These are phyloP conservation scores for Chalciporus pseudorubinellus DNA, from an alignment of 768 basidiomycete genomes.

Conservation along the genomic window DNA sequence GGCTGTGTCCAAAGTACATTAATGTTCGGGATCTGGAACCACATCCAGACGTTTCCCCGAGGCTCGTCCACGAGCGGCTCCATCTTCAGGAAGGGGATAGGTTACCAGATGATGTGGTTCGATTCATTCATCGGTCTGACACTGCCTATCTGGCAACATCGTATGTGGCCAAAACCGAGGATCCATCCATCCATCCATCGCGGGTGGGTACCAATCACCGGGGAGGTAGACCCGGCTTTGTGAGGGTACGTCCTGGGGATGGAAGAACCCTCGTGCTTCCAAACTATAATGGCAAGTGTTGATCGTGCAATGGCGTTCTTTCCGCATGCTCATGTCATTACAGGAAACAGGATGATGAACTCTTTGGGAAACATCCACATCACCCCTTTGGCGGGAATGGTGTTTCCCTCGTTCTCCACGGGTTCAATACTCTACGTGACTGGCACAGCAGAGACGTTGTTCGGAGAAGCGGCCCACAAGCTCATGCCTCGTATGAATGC, in stretches of 20 bases:
- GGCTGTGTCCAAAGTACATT: slow-evolving; percentile 69
- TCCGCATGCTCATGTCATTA: not conserved
- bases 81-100: slow-evolving; percentile 36
- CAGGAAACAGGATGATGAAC: slow-evolving; percentile 63
- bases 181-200: slow-evolving; percentile 46
- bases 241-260: slow-evolving; percentile 56
- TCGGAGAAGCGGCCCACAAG: slow-evolving; percentile 44
- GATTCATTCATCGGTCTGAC: slow-evolving; percentile 48
- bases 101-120: slow-evolving; percentile 49
- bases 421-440: slow-evolving; percentile 62
- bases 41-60: slow-evolving; percentile 35
- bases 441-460: slow-evolving; percentile 49
- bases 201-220: slow-evolving; percentile 65
- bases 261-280: slow-evolving; percentile 55
- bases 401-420: slow-evolving; percentile 51
- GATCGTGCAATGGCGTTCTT: not conserved
- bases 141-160: slow-evolving; percentile 56
- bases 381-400: slow-evolving; percentile 54
- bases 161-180: slow-evolving; percentile 40
- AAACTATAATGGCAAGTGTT: slow-evolving; percentile 51
- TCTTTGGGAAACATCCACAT: slow-evolving; percentile 61
- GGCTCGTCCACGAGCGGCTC: slow-evolving; percentile 32
- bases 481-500: slow-evolving; percentile 50
- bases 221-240: slow-evolving; percentile 60
- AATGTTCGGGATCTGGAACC: slow-evolving; percentile 48